These are phyloP conservation scores for Diaporthe batatas DNA, from an alignment of 2,329 filamentous ascomycete species.

Conservation along the genomic window DNA sequence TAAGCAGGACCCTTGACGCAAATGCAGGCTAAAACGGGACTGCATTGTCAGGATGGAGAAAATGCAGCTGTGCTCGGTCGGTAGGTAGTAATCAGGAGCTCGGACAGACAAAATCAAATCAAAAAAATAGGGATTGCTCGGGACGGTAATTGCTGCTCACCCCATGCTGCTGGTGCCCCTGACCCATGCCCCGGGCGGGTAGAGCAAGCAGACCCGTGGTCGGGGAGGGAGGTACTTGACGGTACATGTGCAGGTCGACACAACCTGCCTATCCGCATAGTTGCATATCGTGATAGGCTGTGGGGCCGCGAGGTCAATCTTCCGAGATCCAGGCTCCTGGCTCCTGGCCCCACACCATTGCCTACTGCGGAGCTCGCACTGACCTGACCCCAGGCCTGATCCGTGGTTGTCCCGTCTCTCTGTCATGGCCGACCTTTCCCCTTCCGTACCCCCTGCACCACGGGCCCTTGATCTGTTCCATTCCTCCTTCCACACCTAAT, in stretches of 20 bases:
- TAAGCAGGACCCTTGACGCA: slow-evolving; percentile 24
- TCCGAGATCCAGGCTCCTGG: slow-evolving; percentile 7
- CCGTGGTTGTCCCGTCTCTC: neutral
- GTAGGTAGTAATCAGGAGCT: too few relatives aligned
- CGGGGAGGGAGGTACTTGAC: neutral
- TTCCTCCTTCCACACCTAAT: slow-evolving; percentile 20
- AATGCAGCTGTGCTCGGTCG: neutral
- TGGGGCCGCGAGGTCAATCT: neutral
- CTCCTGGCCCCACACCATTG: slow-evolving; percentile 1
- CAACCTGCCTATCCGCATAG: neutral
- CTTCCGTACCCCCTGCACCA: slow-evolving; percentile 10
- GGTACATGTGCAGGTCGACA: neutral
- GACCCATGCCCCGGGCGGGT: slow-evolving; percentile 19
- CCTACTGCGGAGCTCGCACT: slow-evolving; percentile 18
- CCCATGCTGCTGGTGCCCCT: neutral
- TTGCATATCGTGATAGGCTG: neutral
- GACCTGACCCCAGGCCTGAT: slow-evolving; percentile 7
- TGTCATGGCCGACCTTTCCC: neutral
- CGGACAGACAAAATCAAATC: neutral
- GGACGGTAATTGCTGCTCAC: neutral
- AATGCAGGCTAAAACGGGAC: slow-evolving; percentile 21
- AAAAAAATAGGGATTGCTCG: neutral
- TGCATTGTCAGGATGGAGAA: neutral
- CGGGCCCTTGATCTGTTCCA: neutral
- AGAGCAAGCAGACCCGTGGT: slow-evolving; percentile 7